Conservation (phyloP, 1,284 basidiomycete genomes). For the Boletus semigastroideus region DNA sequence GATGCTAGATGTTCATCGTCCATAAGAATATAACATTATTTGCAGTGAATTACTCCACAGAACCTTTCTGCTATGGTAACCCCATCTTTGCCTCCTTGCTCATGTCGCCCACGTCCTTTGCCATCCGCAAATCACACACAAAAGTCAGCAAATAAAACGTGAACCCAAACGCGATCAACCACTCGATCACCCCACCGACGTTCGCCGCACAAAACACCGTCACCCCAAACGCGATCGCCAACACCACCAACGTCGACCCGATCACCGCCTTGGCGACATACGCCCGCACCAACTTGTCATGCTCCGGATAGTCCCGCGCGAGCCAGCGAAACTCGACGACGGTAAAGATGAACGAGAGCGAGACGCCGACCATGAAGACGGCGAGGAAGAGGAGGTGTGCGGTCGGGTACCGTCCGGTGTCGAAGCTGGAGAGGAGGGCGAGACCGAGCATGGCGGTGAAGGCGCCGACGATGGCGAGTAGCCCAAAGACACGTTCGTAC, state of each 20-base stretch:
- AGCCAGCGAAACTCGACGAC: conserved; percentile 71
- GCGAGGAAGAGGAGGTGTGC: conserved; percentile 61
- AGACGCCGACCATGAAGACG: conserved; percentile 63
- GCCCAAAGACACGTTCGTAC: conserved; percentile 53
- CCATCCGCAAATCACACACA: conserved; percentile 60
- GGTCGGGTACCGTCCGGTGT: conserved; percentile 52
- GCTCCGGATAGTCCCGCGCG: conserved; percentile 50
- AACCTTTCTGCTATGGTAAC: not conserved
- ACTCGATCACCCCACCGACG: conserved; percentile 66
- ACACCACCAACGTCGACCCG: conserved; percentile 52
- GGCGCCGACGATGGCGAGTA: conserved; percentile 57
- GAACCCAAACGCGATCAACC: conserved; percentile 70
- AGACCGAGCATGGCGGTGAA: conserved; percentile 58
- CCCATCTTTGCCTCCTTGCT: not conserved
- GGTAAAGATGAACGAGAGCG: conserved; percentile 68
- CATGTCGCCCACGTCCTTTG: conserved; percentile 32
- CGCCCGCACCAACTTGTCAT: conserved; percentile 49
- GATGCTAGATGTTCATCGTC: too few relatives aligned
- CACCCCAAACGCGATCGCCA: conserved; percentile 62
- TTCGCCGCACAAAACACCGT: conserved; percentile 45
- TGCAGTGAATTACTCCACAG: too few relatives aligned
- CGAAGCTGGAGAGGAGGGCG: conserved; percentile 64
- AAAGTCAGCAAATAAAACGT: conserved; percentile 71
- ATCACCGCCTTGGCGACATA: conserved; percentile 64
- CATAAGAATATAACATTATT: too few relatives aligned